Evolutionary conservation across 495 filamentous ascomycete species (phyloP), one percentile per base, ranked within the genome.

Genomic region (Neurospora sp.): DNA sequence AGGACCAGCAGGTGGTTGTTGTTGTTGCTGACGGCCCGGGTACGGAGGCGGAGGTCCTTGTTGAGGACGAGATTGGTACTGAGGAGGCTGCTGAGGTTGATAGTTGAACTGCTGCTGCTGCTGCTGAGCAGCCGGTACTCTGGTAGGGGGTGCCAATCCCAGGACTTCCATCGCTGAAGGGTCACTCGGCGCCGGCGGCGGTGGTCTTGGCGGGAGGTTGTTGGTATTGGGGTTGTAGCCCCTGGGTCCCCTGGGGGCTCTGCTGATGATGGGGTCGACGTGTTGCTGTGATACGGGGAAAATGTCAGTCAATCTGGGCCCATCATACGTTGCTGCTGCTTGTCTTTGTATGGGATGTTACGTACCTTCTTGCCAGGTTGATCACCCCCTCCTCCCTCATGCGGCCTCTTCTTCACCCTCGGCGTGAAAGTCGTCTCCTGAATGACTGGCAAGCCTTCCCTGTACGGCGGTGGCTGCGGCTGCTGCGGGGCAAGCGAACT

Each of bases 81-180:
- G 68, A 14, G 39, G 68, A 10, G 16, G 14, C 69, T 9, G 69
- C 69, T 27, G 69, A 10, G 22, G 69, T 17, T 41, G 39, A 17
- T 22, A 45, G 45, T 48, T 22, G 45, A 20, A 48, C 45, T 41
- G 12, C 40, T 14, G 40, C 40, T 61, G 48, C 20, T 61, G 48
- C 20, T 61, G 48, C 5, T 31, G 48, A 31, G 48, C 10, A 61
- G 48, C 42, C 8, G 70, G 70, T 40, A 44, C 41, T 38, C 70
- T 27, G 70, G 41, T 35, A 2, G 79, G 79, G 6, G 78, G 78
- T 1, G 69, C 74, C 48, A 81, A n/a, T 4, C 77, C 78, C 8
- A 80, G 71, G 27, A 81, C 76, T 42, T 80, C 74, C 76, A 79
- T 77, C 3, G 77, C 78, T 8, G 80, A 77, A 2, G 79, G 77